Base-by-base conservation (phyloP, 1,284 basidiomycete species). In the Porodaedalea pini region DNA sequence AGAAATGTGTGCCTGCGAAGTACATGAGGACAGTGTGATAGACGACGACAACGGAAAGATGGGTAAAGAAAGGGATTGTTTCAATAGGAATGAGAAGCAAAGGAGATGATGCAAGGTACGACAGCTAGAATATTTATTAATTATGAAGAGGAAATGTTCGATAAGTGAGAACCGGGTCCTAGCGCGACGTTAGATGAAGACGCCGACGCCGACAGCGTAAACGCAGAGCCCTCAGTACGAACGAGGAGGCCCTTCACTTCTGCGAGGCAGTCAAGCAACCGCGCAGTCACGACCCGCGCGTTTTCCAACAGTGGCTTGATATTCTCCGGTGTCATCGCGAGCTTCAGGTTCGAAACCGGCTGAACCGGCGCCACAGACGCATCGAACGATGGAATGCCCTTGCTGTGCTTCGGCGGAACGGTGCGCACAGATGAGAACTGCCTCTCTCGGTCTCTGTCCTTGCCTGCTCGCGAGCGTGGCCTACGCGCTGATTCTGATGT, bases 311-410 rank as follows among this genome's bases (percentile, higher is more conserved):
- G 66, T 34, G 89, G 90, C 67, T 78, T 78, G 64, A 92, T 90
- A 65, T 90, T 92, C 70, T 92, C 89, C 0, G 90, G 90, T 7
- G 88, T 89, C 82, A 92, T 83, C 49, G 87, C 84, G 40, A 92
- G 67, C 66, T 78, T 80, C 27, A 75, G 70, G 56, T 80, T 78
- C 2, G 74, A 68, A 23, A 72, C 10, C 2, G 54, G 49, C 10
- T 17, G 15, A 23, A 50, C 44, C 7, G 15, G 19, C 15, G 45
- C 21, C 6, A 19, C 15, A 36, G 49, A 19, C 8, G 34, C 36
- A 32, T 61, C 59, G 43, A 57, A 57, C 10, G 58, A 51, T 4
- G 63, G 65, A 7, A 47, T 58, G 29, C 64, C 65, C 41, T 63
- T 56, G 3, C 70, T 67, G 25, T 69, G 64, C 8, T 70, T 62